These are phyloP conservation scores for Xylariaceae sp. DNA, from an alignment of 2,329 filamentous ascomycete genomes.

Conservation along the genomic window DNA sequence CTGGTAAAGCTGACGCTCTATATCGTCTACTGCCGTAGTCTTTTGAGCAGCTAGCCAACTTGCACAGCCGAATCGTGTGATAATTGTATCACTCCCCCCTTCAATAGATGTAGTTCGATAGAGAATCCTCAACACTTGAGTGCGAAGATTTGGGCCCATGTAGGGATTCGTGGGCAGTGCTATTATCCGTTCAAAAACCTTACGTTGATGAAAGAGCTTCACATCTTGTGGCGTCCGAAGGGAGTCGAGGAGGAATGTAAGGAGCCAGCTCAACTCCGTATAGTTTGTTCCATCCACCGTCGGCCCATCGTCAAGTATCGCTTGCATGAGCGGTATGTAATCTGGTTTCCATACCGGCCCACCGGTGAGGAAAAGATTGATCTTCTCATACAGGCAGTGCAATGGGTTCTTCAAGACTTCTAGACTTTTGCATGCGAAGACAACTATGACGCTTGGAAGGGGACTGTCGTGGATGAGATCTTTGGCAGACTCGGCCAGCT, in stretches of 20 bases:
- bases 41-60: slow-evolving; percentile 31
- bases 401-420: slow-evolving; percentile 71
- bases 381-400: slow-evolving; percentile 79
- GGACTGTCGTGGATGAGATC: slow-evolving; percentile 52
- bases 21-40: slow-evolving; percentile 17
- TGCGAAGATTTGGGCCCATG: slow-evolving; percentile 27
- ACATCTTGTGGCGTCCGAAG: slow-evolving; percentile 29
- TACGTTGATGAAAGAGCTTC: slow-evolving; percentile 30
- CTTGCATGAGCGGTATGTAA: slow-evolving; percentile 68
- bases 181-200: slow-evolving; percentile 53
- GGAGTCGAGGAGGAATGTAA: slow-evolving; percentile 31
- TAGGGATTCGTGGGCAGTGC: slow-evolving; percentile 31
- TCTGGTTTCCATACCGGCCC: slow-evolving; percentile 73
- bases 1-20: slow-evolving; percentile 26
- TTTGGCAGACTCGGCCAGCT: slow-evolving; percentile 72
- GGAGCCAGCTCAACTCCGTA: slow-evolving; percentile 33
- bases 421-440: slow-evolving; percentile 71
- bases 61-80: slow-evolving; percentile 32
- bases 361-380: slow-evolving; percentile 79
- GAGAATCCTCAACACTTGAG: slow-evolving; percentile 27
- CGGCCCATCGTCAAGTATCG: slow-evolving; percentile 54
- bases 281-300: slow-evolving; percentile 33
- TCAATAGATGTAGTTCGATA: slow-evolving; percentile 28
- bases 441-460: slow-evolving; percentile 70
- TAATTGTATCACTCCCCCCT: slow-evolving; percentile 33